phyloP scores from a whole-genome alignment of 129 eudicot genomes.

The Lactuca saligna region DNA sequence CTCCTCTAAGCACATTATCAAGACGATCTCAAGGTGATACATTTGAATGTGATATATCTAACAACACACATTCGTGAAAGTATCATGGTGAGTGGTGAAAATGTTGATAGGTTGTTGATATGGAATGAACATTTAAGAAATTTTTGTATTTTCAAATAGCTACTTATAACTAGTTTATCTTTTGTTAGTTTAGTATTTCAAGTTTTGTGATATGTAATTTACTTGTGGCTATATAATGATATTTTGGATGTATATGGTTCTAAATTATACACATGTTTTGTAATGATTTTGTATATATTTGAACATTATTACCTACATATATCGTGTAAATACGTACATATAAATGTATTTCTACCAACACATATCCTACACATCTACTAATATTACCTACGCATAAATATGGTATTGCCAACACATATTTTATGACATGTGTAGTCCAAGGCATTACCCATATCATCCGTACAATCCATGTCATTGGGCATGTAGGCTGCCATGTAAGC shows the following conservation, averaged over 20 bases:
- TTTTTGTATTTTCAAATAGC: background rate
- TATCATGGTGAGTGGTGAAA: background rate
- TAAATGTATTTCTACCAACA: background rate
- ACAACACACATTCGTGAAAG: background rate
- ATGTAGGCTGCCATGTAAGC: background rate
- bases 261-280: no score
- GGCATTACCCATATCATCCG: no score
- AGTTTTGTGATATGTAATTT: background rate
- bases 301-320: background rate
- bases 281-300: no score
- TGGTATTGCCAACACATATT: background rate
- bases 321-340: background rate
- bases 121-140: background rate
- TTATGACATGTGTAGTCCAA: background rate
- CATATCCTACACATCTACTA: background rate
- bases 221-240: background rate
- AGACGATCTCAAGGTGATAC: background rate
- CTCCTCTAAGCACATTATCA: background rate
- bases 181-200: background rate
- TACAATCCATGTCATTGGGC: no score
- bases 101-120: background rate
- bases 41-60: background rate
- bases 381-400: background rate
- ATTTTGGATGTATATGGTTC: background rate
- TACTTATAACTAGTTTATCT: background rate